phyloP scores from a whole-genome alignment of 805 yeast species.

The Lipomyces sp. region DNA sequence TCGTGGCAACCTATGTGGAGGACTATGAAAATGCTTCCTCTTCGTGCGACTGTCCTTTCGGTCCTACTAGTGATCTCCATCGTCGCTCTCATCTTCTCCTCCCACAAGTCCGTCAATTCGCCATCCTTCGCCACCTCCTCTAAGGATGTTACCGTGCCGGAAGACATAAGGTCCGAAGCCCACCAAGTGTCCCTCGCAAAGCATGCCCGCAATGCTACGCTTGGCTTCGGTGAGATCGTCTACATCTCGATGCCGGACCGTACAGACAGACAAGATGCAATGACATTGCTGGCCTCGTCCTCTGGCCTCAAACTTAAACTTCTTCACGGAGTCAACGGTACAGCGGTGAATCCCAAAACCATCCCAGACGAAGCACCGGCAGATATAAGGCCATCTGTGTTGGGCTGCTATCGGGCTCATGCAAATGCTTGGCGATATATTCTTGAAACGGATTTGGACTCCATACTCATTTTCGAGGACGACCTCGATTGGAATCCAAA shows the following conservation, averaged over 20 bases:
- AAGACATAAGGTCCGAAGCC: neutral
- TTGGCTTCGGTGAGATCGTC: slow-evolving; percentile 27
- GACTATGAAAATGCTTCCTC: neutral
- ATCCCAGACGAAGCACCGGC: slow-evolving; percentile 16
- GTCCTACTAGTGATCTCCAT: neutral
- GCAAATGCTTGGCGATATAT: slow-evolving; percentile 25
- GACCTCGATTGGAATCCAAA: slow-evolving; percentile 28
- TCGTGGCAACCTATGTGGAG: no score
- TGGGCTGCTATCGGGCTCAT: slow-evolving; percentile 30
- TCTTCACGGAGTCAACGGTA: slow-evolving; percentile 23
- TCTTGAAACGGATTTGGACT: slow-evolving; percentile 21
- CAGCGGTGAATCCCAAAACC: slow-evolving; percentile 14
- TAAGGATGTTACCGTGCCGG: no score
- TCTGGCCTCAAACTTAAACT: slow-evolving; percentile 16
- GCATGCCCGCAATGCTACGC: slow-evolving; percentile 18
- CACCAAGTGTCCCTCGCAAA: neutral
- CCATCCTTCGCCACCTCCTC: no score
- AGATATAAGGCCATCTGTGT: slow-evolving; percentile 13
- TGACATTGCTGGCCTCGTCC: slow-evolving; percentile 23
- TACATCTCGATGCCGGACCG: slow-evolving; percentile 27
- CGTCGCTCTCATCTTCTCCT: neutral
- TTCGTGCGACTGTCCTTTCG: neutral
- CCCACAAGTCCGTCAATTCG: no score
- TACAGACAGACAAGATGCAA: slow-evolving; percentile 32
- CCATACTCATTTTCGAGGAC: slow-evolving; percentile 26